Conservation (phyloP, 345 rosid genomes). For the Gossypium mustelinum region DNA sequence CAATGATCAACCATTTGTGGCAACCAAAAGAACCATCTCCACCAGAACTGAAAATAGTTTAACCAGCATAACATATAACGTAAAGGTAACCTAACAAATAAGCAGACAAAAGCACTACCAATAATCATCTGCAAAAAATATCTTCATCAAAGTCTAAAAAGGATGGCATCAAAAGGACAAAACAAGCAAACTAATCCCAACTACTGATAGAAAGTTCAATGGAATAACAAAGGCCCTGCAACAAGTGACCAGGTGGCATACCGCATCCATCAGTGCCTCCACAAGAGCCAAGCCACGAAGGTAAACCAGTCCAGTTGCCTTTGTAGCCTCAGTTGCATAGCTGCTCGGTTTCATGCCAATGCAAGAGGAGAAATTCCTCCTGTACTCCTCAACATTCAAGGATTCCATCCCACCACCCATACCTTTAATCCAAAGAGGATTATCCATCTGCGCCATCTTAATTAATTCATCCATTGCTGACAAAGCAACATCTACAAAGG, state of each 20-base stretch:
- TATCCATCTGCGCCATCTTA: slow-evolving; percentile 48
- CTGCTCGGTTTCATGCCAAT: slow-evolving; percentile 32
- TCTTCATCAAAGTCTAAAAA: background rate
- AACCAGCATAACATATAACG: background rate
- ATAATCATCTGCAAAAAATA: background rate
- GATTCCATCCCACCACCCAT: slow-evolving; percentile 40
- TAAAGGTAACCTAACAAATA: background rate
- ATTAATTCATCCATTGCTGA: slow-evolving; percentile 57
- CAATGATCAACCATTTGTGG: background rate
- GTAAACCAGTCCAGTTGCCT: slow-evolving; percentile 50
- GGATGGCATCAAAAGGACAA: background rate
- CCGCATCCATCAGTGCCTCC: slow-evolving; percentile 70
- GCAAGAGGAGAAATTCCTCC: slow-evolving; percentile 37
- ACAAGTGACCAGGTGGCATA: slow-evolving; percentile 25
- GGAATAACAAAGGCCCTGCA: background rate
- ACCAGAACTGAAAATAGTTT: no score
- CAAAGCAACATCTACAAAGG: slow-evolving; percentile 48
- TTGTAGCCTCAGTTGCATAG: slow-evolving; percentile 45
- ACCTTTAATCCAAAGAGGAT: slow-evolving; percentile 48
- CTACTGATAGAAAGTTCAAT: background rate
- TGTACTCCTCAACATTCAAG: slow-evolving; percentile 52
- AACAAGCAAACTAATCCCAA: background rate
- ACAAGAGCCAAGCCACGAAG: slow-evolving; percentile 55
- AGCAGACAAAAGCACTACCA: background rate
- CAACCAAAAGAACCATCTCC: background rate